phyloP scores from a whole-genome alignment of 495 filamentous ascomycete genomes.

The Daldinia grandis region DNA sequence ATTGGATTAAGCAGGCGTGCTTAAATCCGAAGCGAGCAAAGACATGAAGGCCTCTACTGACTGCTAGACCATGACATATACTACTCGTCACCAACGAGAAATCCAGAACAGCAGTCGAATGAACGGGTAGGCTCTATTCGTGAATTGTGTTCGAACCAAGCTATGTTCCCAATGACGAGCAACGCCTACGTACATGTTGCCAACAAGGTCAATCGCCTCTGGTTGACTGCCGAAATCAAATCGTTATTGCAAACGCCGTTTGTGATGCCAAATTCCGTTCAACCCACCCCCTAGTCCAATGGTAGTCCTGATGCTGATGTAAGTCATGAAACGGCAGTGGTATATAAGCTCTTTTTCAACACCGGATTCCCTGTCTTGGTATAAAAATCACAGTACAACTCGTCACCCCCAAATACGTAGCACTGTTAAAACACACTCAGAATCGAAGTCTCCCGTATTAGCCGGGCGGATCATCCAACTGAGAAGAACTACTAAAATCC shows the following conservation, averaged over 20 bases:
- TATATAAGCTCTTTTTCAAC: constrained; percentile 42
- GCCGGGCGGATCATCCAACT: constrained; percentile 7
- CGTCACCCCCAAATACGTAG: constrained; percentile 19
- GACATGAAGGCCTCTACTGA: neutral
- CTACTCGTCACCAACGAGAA: constrained; percentile 29
- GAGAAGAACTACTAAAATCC: constrained; percentile 21
- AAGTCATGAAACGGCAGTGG: constrained; percentile 43
- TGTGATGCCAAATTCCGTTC: constrained; percentile 44
- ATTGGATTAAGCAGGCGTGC: neutral
- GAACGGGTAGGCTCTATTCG: constrained; percentile 39
- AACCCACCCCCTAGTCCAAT: constrained; percentile 40
- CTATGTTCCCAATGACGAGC: constrained; percentile 35
- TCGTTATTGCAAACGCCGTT: constrained; percentile 42
- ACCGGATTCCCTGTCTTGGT: constrained; percentile 39
- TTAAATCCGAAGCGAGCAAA: constrained; percentile 1
- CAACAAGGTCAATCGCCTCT: constrained; percentile 27
- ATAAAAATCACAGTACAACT: constrained; percentile 38
- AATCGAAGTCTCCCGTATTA: constrained; percentile 28
- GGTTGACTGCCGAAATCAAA: constrained; percentile 42
- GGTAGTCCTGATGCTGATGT: constrained; percentile 42
- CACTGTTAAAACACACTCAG: constrained; percentile 36
- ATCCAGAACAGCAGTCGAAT: constrained; percentile 28
- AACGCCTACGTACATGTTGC: constrained; percentile 43
- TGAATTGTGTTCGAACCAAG: constrained; percentile 35
- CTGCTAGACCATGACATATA: constrained; percentile 14